Percentiles rank a stretch among this genome's conserved stretches.
phyloP scores from a whole-genome alignment of 1,139 yeast species.

The Blastobotrys apis region DNA sequence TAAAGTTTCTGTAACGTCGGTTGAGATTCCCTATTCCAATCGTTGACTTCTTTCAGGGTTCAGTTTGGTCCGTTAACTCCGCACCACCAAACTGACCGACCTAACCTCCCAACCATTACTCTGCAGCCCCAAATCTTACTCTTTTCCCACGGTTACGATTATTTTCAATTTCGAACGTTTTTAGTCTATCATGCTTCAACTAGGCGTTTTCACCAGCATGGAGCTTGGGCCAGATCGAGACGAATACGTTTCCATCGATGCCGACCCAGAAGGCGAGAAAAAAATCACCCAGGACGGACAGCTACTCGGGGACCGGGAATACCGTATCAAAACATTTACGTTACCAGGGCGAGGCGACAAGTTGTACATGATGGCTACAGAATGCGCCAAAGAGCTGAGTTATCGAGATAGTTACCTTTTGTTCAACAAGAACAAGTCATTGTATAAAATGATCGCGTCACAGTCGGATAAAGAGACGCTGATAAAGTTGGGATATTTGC shows the following conservation, averaged over 20 bases:
- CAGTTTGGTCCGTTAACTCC: too few species aligned
- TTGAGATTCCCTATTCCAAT: too few species aligned
- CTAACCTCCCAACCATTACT: too few species aligned
- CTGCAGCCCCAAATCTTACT: too few species aligned
- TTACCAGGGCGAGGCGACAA: slow-evolving; percentile 49
- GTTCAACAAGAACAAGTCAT: slow-evolving; percentile 55
- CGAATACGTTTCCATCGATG: slow-evolving; percentile 34
- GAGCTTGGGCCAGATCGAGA: slow-evolving; percentile 31
- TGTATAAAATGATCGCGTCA: slow-evolving; percentile 53
- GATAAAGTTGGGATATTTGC: slow-evolving; percentile 50
- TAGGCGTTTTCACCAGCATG: slow-evolving; percentile 26
- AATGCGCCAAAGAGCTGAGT: slow-evolving; percentile 61
- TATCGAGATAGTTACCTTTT: slow-evolving; percentile 62
- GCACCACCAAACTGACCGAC: too few species aligned
- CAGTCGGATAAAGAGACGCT: slow-evolving; percentile 61
- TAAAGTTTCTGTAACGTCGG: too few species aligned
- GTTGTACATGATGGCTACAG: slow-evolving; percentile 62
- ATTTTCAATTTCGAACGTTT: too few species aligned
- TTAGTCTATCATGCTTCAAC: slow-evolving; percentile 27
- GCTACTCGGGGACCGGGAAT: slow-evolving; percentile 54
- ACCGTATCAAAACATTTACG: slow-evolving; percentile 54
- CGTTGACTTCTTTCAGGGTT: too few species aligned
- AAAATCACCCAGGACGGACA: slow-evolving; percentile 56
- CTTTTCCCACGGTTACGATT: neutral
- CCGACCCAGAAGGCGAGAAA: slow-evolving; percentile 51